Conservation (phyloP, 1,139 yeast genomes). For the Kodamaea plutei region DNA sequence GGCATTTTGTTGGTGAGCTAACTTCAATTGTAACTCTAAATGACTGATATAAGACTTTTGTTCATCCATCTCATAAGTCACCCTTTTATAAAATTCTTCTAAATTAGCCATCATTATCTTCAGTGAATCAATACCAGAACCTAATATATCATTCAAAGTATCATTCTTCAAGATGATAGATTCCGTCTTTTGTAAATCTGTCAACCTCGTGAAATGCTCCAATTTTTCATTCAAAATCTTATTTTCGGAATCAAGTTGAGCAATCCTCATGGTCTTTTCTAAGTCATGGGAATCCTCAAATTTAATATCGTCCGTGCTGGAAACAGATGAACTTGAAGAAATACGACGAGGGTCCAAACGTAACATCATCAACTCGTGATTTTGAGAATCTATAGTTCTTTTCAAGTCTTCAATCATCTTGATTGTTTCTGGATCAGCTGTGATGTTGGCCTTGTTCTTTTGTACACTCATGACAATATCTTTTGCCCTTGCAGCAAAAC, state of each 20-base stretch:
- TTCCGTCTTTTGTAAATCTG: constrained; percentile 56
- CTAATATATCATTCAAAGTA: constrained; percentile 47
- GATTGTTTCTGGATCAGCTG: constrained; percentile 39
- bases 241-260: constrained; percentile 59
- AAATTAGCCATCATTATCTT: constrained; percentile 42
- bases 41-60: constrained; percentile 59
- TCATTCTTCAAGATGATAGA: constrained; percentile 53
- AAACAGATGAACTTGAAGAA: constrained; percentile 2
- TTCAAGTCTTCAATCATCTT: constrained; percentile 45
- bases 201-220: constrained; percentile 63
- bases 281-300: constrained; percentile 5
- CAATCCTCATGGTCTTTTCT: constrained; percentile 13
- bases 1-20: constrained; percentile 22
- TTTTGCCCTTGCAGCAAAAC: constrained; percentile 93
- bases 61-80: constrained; percentile 53
- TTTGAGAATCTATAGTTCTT: constrained; percentile 43
- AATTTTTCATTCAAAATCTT: constrained; percentile 57
- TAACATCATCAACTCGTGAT: constrained; percentile 34
- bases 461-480: constrained; percentile 71
- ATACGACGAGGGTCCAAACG: constrained; percentile 11
- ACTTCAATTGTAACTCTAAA: constrained; percentile 54
- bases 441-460: constrained; percentile 37
- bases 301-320: constrained; percentile 1
- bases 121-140: constrained; percentile 32
- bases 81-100: constrained; percentile 44